These are phyloP conservation scores for Omphalea diandra DNA, from an alignment of 441 rosid species.

Conservation along the genomic window DNA sequence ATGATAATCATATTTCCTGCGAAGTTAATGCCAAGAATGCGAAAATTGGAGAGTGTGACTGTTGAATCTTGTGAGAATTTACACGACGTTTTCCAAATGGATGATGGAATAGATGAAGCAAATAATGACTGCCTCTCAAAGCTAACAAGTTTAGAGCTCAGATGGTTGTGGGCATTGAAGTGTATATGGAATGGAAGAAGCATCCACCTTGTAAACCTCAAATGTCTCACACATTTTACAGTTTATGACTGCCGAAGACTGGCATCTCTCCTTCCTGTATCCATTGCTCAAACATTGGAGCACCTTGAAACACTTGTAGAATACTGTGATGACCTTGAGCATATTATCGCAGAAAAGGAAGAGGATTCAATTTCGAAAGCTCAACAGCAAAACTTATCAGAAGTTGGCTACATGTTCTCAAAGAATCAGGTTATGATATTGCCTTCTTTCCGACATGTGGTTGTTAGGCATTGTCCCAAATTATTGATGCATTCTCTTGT, in stretches of 20 bases:
- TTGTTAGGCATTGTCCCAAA: no score
- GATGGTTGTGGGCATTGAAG: neutral
- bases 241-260: neutral
- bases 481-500: no score
- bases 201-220: constrained; percentile 7
- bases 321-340: neutral
- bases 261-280: constrained; percentile 10
- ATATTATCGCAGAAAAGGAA: neutral
- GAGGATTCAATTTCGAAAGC: neutral
- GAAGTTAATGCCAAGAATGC: neutral
- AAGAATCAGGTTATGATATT: no score
- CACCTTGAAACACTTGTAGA: neutral
- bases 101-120: neutral
- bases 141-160: neutral
- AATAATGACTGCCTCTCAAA: neutral
- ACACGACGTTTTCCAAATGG: constrained; percentile 13
- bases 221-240: neutral
- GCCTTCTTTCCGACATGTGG: no score
- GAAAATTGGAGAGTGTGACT: neutral
- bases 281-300: constrained; percentile 19
- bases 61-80: neutral
- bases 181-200: constrained; percentile 22
- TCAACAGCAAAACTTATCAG: no score
- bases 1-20: constrained; percentile 5
- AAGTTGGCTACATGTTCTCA: no score